These are phyloP conservation scores for Nannochloris sp. DNA, from an alignment of 139 green algal genomes.

Conservation along the genomic window DNA sequence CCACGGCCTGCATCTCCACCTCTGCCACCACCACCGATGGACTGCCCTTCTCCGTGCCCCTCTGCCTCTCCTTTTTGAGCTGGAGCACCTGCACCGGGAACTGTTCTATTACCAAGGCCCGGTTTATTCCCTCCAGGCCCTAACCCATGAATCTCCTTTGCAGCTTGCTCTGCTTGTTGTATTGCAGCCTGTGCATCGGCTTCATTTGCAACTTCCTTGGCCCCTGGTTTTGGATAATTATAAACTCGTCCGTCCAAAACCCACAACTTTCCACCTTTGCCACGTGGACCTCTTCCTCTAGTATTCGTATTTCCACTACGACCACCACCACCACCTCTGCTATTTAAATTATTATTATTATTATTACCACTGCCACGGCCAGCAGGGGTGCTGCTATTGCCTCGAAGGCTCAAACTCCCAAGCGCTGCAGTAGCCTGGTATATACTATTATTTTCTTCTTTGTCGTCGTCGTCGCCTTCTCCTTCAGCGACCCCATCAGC, in stretches of 20 bases:
- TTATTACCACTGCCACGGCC: neutral
- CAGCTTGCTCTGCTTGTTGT: constrained; percentile 30
- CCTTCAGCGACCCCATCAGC: constrained; percentile 53
- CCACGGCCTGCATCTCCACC: neutral
- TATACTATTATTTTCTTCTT: too few species aligned
- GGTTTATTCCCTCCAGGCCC: constrained; percentile 51
- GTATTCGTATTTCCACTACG: neutral
- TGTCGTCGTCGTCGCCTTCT: constrained; percentile 46
- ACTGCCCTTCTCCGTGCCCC: neutral
- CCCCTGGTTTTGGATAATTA: constrained; percentile 74
- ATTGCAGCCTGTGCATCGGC: constrained; percentile 35
- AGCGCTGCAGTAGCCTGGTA: too few species aligned
- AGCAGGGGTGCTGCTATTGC: neutral
- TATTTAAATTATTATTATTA: neutral
- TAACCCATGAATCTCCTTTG: constrained; percentile 53
- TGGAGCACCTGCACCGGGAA: constrained; percentile 5
- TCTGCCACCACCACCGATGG: neutral
- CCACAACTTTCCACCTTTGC: constrained; percentile 34
- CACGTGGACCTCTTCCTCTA: neutral
- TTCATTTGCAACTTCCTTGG: constrained; percentile 37
- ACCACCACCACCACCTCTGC: neutral
- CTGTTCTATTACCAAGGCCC: neutral
- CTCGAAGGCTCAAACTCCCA: constrained; percentile 12
- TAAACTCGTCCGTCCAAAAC: constrained; percentile 71
- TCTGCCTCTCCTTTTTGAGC: neutral